Evolutionary conservation across 257 asterid genomes (phyloP), one percentile per base, ranked within the genome.

Genomic region (Solanum virginianum): DNA sequence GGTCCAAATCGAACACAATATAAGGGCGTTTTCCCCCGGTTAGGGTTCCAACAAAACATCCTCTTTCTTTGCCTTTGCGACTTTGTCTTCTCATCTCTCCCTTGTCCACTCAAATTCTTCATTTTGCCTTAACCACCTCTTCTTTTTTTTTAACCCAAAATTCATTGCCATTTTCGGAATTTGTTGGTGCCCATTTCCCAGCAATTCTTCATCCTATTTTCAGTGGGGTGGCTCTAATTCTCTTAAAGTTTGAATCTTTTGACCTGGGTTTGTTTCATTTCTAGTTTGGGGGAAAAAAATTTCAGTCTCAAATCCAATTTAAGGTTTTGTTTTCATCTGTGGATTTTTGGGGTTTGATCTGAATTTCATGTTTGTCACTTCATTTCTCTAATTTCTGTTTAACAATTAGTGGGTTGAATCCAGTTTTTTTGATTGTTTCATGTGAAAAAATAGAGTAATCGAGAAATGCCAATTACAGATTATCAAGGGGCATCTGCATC

Each of bases 391-490:
- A 70, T 70, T 72, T 45, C 11, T 43, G 6, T 36, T 5, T 6
- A 36, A 36, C 6, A 36, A 36, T 5, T 36, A 4, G 41, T 36
- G 6, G 20, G 83, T 80, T 80, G 84, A 56, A 57, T 71, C 39
- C 51, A 69, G 6, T 20, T 45, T 22, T 16, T 88, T 80, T 74
- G 83, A 79, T 8, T 16, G 32, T 18, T 81, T 84, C 77, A 16
- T 18, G 39, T 56, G 82, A 70, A 53, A 70, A 54, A 13, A 32
- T 11, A 7, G 14, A 13, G 54, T n/a, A 24, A 29, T 8, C 65
- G 68, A 88, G 92, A 91, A 85, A 96, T 96, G 99, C 97, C 96
- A 83, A 91, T 94, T 86, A 91, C 98, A 22, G 95, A 92, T 90
- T 87, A 65, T 80, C 98, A 92, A 74, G 95, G 95, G 39, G 87